Evolutionary conservation across 345 rosid genomes (phyloP).

Genomic region (Euphorbia lathyris): DNA sequence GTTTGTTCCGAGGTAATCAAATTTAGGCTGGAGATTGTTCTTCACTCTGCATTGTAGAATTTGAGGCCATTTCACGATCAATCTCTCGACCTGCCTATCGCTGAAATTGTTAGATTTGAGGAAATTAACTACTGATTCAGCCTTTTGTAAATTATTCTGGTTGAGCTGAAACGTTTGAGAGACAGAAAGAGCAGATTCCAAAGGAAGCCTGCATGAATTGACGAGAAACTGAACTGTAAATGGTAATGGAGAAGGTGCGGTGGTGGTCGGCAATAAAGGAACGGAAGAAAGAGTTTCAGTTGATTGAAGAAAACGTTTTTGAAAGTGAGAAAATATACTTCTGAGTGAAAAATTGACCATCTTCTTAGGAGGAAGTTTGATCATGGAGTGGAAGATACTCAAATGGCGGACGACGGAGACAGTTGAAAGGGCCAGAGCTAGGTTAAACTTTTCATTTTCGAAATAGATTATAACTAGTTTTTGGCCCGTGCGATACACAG

Average conservation of each 20-base stretch:
- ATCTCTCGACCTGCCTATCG: conserved; percentile 14
- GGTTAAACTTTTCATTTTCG: too few relatives aligned
- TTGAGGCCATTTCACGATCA: conserved; percentile 17
- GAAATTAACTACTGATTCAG: conserved; percentile 9
- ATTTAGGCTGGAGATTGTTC: conserved; percentile 18
- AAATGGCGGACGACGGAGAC: too few relatives aligned
- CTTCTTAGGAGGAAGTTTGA: not conserved
- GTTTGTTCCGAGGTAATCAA: conserved; percentile 13
- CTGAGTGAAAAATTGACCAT: not conserved
- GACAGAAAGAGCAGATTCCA: conserved; percentile 16
- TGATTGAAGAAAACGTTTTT: conserved; percentile 1
- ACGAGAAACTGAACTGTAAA: conserved; percentile 14
- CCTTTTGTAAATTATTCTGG: not conserved
- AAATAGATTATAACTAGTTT: too few relatives aligned
- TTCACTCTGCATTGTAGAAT: conserved; percentile 9
- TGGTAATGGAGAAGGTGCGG: not conserved
- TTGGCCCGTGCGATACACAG: too few relatives aligned
- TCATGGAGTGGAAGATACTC: too few relatives aligned
- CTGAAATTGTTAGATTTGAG: conserved; percentile 16
- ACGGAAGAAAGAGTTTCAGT: not conserved
- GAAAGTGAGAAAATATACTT: not conserved
- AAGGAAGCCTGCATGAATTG: conserved; percentile 25
- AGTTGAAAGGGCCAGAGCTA: too few relatives aligned
- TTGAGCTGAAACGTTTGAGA: conserved; percentile 16
- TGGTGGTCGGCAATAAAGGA: not conserved